phyloP scores from a whole-genome alignment of 1,284 basidiomycete genomes.

The Mrakiaceae sp. region DNA sequence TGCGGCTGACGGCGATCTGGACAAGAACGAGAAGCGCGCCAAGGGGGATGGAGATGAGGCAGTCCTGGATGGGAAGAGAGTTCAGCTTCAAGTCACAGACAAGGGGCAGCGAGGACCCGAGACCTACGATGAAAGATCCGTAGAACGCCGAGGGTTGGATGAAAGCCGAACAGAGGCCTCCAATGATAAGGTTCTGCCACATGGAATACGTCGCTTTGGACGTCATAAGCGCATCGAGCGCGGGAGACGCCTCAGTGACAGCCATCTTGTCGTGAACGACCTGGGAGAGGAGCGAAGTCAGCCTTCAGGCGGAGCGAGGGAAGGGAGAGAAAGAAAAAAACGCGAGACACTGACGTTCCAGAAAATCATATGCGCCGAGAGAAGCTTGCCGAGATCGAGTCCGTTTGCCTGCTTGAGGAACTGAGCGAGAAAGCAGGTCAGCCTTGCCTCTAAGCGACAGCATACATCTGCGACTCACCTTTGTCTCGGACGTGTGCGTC shows the following conservation, averaged over 20 bases:
- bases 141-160: conserved; percentile 50
- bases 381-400: conserved; percentile 65
- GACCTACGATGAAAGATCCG: conserved; percentile 52
- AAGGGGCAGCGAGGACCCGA: background rate
- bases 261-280: conserved; percentile 78
- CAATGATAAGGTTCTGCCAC: conserved; percentile 59
- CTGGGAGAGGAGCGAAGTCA: conserved; percentile 27
- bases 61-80: conserved; percentile 38
- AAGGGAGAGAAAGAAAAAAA: background rate
- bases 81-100: background rate
- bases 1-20: conserved; percentile 61
- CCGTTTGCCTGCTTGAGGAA: conserved; percentile 65
- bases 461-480: conserved; percentile 25
- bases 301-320: background rate
- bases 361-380: conserved; percentile 63
- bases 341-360: conserved; percentile 50
- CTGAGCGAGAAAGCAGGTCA: conserved; percentile 15
- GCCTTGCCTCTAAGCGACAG: too few relatives aligned
- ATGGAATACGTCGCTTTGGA: conserved; percentile 48
- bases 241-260: conserved; percentile 62
- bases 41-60: conserved; percentile 60
- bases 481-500: conserved; percentile 76
- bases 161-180: conserved; percentile 67
- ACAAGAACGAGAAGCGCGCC: conserved; percentile 65
- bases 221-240: conserved; percentile 66